Evolutionary conservation across 2,329 filamentous ascomycete species (phyloP).

Genomic region (Colletotrichum echinochloae): DNA sequence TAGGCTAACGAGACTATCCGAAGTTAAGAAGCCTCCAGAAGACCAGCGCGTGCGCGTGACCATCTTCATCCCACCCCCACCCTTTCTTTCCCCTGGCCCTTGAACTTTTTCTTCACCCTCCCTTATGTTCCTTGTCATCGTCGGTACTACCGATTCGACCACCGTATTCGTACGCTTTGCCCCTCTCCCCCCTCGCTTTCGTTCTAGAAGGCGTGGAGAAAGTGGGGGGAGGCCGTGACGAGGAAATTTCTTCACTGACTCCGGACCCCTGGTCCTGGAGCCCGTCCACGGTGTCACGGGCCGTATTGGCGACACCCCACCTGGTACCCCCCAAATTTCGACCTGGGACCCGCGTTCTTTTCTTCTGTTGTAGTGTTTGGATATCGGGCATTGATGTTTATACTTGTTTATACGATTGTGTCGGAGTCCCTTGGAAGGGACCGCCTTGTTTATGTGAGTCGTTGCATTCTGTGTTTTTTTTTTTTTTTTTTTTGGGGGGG

Average conservation of each 20-base stretch:
- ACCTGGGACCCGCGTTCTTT: not conserved
- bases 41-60: not conserved
- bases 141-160: not conserved
- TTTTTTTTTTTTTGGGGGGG: too few species aligned
- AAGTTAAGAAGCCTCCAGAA: not conserved
- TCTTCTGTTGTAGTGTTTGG: too few species aligned
- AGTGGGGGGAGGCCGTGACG: not conserved
- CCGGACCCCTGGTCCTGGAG: not conserved
- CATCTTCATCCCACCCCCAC: not conserved
- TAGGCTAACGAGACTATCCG: not conserved
- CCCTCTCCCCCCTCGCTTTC: not conserved
- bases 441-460: too few species aligned
- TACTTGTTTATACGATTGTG: too few species aligned
- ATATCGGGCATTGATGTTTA: too few species aligned
- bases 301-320: not conserved
- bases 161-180: not conserved
- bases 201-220: not conserved
- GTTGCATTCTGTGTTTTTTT: too few species aligned
- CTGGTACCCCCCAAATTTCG: not conserved
- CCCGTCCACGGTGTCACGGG: not conserved
- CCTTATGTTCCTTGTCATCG: not conserved
- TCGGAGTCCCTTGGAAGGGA: too few species aligned
- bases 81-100: not conserved
- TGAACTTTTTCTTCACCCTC: not conserved
- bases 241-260: constrained; percentile 12